Percentiles rank a stretch among this genome's conserved stretches.
Evolutionary conservation across 2,329 filamentous ascomycete genomes (phyloP).

Genomic region (Monilinia fructigena): DNA sequence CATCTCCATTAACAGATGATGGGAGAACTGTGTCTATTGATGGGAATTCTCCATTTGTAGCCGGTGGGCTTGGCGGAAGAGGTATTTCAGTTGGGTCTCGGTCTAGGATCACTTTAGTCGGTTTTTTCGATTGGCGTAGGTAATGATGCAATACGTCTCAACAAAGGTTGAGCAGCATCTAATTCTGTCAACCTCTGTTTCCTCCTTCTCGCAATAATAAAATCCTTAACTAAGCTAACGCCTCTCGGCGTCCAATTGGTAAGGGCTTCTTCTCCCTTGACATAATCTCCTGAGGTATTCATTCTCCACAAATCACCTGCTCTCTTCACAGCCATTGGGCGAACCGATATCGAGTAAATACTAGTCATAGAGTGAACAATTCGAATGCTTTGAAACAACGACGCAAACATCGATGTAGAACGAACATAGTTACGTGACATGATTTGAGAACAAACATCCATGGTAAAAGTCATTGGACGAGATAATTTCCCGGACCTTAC

Average conservation of each 20-base stretch:
- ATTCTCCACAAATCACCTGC: constrained; percentile 94
- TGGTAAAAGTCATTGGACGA: constrained; percentile 83
- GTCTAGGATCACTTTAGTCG: not conserved
- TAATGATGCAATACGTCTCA: constrained; percentile 54
- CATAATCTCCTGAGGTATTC: constrained; percentile 91
- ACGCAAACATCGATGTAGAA: constrained; percentile 81
- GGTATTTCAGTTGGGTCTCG: constrained; percentile 9
- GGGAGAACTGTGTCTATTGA: not conserved
- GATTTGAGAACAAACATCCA: constrained; percentile 80
- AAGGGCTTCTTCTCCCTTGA: constrained; percentile 90
- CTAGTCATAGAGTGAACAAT: constrained; percentile 84
- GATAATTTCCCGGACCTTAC: constrained; percentile 78
- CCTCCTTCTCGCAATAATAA: constrained; percentile 71
- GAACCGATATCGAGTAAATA: constrained; percentile 83
- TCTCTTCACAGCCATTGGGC: constrained; percentile 85
- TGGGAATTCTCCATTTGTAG: constrained; percentile 21
- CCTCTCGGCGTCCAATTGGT: constrained; percentile 84
- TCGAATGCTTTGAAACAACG: constrained; percentile 79
- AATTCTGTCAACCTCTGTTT: constrained; percentile 75
- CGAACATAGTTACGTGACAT: constrained; percentile 80
- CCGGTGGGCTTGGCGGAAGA: constrained; percentile 9
- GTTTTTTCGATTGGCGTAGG: not conserved
- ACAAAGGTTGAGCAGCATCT: constrained; percentile 66
- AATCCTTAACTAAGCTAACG: constrained; percentile 88
- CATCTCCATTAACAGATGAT: constrained; percentile 21